These are phyloP conservation scores for Craspedostauros australis DNA, from an alignment of 108 stramenopile species.

Conservation along the genomic window DNA sequence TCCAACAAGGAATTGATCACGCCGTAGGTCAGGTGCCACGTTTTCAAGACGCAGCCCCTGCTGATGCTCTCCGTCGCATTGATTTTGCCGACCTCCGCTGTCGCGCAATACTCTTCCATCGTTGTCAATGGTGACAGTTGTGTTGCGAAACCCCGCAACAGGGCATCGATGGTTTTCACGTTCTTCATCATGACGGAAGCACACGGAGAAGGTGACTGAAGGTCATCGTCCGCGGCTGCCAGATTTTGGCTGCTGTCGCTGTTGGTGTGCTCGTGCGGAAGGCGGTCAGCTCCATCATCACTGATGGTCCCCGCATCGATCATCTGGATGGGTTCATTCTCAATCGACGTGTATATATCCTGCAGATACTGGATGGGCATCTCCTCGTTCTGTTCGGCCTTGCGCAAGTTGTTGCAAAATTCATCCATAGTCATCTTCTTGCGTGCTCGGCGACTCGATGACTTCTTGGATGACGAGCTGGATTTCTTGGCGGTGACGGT, in stretches of 20 bases:
- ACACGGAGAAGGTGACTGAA: too few relatives aligned
- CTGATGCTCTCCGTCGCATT: conserved; percentile 35
- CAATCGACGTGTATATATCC: conserved; percentile 75
- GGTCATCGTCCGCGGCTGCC: too few relatives aligned
- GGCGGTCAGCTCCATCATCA: conserved; percentile 6
- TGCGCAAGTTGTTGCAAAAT: conserved; percentile 85
- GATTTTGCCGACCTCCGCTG: neutral
- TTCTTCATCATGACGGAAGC: conserved; percentile 59
- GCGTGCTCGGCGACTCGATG: neutral
- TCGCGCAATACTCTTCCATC: conserved; percentile 32
- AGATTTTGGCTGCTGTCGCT: too few relatives aligned
- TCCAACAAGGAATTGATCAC: conserved; percentile 62
- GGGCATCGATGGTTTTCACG: conserved; percentile 62
- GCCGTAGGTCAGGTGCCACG: conserved; percentile 75
- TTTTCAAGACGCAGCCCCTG: conserved; percentile 40
- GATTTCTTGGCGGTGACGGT: too few relatives aligned
- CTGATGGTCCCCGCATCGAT: neutral
- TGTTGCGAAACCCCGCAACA: conserved; percentile 63
- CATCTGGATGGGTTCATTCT: conserved; percentile 56
- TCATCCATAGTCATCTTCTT: conserved; percentile 88
- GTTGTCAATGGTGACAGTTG: conserved; percentile 44
- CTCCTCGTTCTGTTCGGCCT: conserved; percentile 56
- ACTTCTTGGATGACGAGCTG: too few relatives aligned
- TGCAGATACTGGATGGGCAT: conserved; percentile 63
- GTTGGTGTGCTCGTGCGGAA: too few relatives aligned